Percentiles rank a stretch among this genome's conserved stretches.
Conservation (phyloP, 768 basidiomycete genomes). For the Boletus subparvulus region DNA sequence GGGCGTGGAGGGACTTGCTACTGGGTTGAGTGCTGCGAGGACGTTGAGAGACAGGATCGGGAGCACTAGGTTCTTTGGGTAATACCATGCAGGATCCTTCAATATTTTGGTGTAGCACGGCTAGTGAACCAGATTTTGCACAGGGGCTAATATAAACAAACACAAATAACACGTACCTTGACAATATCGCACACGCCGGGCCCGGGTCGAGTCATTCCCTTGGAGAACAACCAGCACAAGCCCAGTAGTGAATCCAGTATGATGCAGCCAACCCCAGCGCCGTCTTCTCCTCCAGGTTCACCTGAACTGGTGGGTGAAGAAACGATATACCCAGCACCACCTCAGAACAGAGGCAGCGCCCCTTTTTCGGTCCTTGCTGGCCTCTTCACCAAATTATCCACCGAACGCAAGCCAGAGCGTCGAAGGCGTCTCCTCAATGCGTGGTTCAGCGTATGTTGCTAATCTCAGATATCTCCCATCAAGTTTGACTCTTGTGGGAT, state of each 20-base stretch:
- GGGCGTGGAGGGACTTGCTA: slow-evolving; percentile 45
- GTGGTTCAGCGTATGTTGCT: slow-evolving; percentile 75
- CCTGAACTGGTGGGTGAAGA: slow-evolving; percentile 30
- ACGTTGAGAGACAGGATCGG: slow-evolving; percentile 26
- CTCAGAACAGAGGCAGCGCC: slow-evolving; percentile 64
- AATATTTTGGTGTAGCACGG: too few species aligned
- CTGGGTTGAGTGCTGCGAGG: slow-evolving; percentile 34
- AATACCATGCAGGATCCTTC: too few species aligned
- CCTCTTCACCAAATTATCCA: slow-evolving; percentile 74
- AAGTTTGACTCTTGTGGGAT: slow-evolving; percentile 16
- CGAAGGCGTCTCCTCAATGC: slow-evolving; percentile 63
- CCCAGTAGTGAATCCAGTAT: slow-evolving; percentile 6
- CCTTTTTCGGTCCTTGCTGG: slow-evolving; percentile 67
- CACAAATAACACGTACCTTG: slow-evolving; percentile 20
- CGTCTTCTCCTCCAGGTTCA: slow-evolving; percentile 56
- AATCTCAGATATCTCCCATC: background rate
- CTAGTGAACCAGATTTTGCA: too few species aligned
- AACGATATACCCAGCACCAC: slow-evolving; percentile 50
- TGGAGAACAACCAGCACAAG: background rate
- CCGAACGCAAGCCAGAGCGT: slow-evolving; percentile 72
- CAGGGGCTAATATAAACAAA: slow-evolving; percentile 4
- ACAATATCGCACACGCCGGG: background rate
- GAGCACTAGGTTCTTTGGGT: slow-evolving; percentile 1
- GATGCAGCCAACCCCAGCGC: slow-evolving; percentile 70
- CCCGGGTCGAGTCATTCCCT: background rate